phyloP scores from a whole-genome alignment of 495 filamentous ascomycete species.

The Aspergillus egyptiacus region DNA sequence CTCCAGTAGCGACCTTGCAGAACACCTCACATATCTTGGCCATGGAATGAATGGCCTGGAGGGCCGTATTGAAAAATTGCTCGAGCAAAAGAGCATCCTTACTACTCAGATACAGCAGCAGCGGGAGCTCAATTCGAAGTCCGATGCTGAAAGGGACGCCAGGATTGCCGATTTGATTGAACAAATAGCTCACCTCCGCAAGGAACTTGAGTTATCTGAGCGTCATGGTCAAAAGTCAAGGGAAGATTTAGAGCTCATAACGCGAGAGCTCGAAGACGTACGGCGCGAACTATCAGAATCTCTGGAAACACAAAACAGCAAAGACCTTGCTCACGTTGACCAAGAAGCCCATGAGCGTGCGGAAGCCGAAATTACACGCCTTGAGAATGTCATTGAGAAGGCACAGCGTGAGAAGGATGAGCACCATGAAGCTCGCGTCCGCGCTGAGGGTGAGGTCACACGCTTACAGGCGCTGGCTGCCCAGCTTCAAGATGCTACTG shows the following conservation, averaged over 20 bases:
- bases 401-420: conserved; percentile 14
- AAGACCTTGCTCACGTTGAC: conserved; percentile 37
- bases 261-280: conserved; percentile 43
- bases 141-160: conserved; percentile 51
- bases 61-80: conserved; percentile 46
- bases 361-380: conserved; percentile 30
- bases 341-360: conserved; percentile 51
- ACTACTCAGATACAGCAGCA: conserved; percentile 89
- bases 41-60: conserved; percentile 73
- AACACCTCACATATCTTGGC: conserved; percentile 51
- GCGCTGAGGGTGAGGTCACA: conserved; percentile 18
- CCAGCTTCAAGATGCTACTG: conserved; percentile 20
- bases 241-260: conserved; percentile 40
- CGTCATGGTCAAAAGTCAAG: conserved; percentile 32
- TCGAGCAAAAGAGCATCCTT: conserved; percentile 78
- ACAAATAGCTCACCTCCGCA: conserved; percentile 41
- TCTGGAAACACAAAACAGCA: conserved; percentile 20
- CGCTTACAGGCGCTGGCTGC: conserved; percentile 24
- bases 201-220: conserved; percentile 35
- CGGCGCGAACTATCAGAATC: conserved; percentile 30
- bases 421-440: conserved; percentile 13
- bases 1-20: conserved; percentile 38
- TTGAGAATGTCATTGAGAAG: conserved; percentile 15
- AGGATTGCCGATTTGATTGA: conserved; percentile 46
- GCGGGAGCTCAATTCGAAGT: conserved; percentile 72